These are phyloP conservation scores for Debaryomyces psychrophilus DNA, from an alignment of 1,139 yeast species.

Conservation along the genomic window DNA sequence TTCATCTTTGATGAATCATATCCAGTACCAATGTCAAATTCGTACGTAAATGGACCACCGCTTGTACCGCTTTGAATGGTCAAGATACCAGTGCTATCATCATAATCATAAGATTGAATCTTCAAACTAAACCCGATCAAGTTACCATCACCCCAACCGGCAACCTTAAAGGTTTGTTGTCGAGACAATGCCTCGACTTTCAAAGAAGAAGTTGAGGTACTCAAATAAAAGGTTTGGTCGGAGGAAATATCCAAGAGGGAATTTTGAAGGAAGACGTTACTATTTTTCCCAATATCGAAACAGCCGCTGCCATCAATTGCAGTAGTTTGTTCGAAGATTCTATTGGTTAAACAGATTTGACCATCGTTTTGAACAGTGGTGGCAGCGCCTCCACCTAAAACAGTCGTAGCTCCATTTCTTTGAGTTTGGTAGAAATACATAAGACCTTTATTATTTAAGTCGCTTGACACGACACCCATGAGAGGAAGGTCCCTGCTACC, in stretches of 20 bases:
- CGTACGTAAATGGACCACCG: conserved; percentile 11
- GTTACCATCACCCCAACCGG: conserved; percentile 38
- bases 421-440: conserved; percentile 26
- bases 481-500: conserved; percentile 24
- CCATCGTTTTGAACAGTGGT: conserved; percentile 29
- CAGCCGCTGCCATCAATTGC: conserved; percentile 23
- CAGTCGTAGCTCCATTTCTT: conserved; percentile 12
- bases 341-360: conserved; percentile 30
- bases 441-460: conserved; percentile 32
- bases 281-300: conserved; percentile 29
- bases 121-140: conserved; percentile 27
- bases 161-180: conserved; percentile 28
- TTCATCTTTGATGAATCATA: conserved; percentile 11
- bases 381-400: conserved; percentile 15
- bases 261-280: conserved; percentile 9
- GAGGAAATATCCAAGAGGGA: conserved; percentile 12
- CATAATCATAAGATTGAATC: conserved; percentile 20
- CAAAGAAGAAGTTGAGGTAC: conserved; percentile 20
- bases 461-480: conserved; percentile 24
- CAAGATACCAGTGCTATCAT: conserved; percentile 25
- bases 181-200: conserved; percentile 24
- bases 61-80: conserved; percentile 13
- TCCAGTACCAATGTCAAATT: conserved; percentile 29
- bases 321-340: conserved; percentile 28
- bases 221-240: conserved; percentile 10